Evolutionary conservation across 2,329 filamentous ascomycete genomes (phyloP).

Genomic region (Fusarium liriodendri): DNA sequence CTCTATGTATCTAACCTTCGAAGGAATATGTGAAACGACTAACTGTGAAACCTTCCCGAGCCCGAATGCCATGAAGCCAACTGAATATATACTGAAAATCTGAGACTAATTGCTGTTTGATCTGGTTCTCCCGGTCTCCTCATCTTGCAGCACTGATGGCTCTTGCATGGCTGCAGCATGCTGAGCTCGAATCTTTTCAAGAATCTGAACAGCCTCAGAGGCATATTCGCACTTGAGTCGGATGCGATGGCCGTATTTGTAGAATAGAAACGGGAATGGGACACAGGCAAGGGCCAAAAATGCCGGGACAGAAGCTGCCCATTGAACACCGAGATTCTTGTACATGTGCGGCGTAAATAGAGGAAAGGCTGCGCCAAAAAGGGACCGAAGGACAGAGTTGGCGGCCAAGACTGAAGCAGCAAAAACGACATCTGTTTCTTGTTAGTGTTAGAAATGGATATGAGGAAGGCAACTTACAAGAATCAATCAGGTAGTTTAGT

Average conservation of each 20-base stretch:
- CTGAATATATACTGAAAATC: neutral
- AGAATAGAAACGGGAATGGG: neutral
- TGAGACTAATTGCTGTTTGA: neutral
- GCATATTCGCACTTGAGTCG: neutral
- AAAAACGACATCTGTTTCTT: neutral
- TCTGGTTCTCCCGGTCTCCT: neutral
- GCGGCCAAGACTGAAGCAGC: neutral
- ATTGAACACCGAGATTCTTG: neutral
- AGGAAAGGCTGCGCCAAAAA: neutral
- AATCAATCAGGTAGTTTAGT: conserved; percentile 17
- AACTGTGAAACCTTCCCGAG: neutral
- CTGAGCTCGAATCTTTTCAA: neutral
- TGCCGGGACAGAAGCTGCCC: neutral
- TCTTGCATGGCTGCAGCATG: neutral
- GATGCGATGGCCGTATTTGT: neutral
- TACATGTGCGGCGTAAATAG: neutral
- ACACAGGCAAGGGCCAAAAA: neutral
- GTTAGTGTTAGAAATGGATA: neutral
- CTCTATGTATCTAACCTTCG: neutral
- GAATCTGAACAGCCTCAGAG: neutral
- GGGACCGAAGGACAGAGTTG: neutral
- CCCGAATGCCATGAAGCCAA: too few relatives aligned
- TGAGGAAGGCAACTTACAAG: neutral
- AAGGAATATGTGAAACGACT: neutral
- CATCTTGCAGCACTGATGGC: neutral